These are phyloP conservation scores for Cladosporium oxysporum DNA, from an alignment of 2,329 filamentous ascomycete species.

Conservation along the genomic window DNA sequence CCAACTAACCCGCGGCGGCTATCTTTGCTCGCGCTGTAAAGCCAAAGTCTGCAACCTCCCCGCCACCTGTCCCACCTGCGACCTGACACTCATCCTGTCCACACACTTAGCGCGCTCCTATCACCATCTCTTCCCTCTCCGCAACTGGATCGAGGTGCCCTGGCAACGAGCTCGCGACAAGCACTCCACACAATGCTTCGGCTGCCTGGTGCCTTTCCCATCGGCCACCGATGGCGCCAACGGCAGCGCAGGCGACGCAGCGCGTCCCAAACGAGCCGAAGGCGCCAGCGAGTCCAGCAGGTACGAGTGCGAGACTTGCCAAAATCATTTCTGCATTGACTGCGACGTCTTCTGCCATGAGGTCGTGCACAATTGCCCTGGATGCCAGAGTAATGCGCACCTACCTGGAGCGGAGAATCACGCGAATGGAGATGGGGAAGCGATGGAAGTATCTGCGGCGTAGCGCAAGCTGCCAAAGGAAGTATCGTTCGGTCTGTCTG, in stretches of 20 bases:
- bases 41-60: conserved; percentile 88
- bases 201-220: conserved; percentile 76
- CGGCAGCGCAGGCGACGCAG: background rate
- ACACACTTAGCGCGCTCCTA: conserved; percentile 93
- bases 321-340: conserved; percentile 94
- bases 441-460: conserved; percentile 9
- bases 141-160: conserved; percentile 86
- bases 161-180: conserved; percentile 68
- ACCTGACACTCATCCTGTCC: conserved; percentile 87
- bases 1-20: conserved; percentile 77
- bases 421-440: conserved; percentile 13
- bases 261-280: conserved; percentile 29
- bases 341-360: conserved; percentile 96
- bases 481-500: background rate
- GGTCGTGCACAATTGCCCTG: conserved; percentile 92
- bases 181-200: conserved; percentile 64
- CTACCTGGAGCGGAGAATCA: conserved; percentile 28
- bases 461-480: background rate
- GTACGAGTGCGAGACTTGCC: conserved; percentile 86
- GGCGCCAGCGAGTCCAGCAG: conserved; percentile 80
- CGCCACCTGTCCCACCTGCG: conserved; percentile 86
- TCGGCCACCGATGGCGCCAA: conserved; percentile 26
- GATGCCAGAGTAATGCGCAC: conserved; percentile 62
- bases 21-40: conserved; percentile 84
- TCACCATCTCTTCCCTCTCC: conserved; percentile 85